Conservation (phyloP, 768 basidiomycete genomes). For the Lepiota venenata region DNA sequence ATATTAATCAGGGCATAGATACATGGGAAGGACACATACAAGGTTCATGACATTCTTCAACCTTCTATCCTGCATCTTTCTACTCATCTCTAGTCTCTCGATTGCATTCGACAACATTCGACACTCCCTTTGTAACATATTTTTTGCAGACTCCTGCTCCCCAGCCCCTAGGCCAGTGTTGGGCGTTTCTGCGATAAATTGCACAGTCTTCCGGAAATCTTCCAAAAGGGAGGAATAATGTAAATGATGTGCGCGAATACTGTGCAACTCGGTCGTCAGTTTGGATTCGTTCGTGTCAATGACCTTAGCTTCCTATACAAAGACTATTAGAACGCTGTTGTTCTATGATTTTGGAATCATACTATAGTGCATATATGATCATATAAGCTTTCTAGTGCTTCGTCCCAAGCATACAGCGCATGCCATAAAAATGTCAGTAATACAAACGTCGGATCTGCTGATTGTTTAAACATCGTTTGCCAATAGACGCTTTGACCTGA, state of each 20-base stretch:
- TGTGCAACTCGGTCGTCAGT: conserved; percentile 46
- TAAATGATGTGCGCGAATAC: conserved; percentile 49
- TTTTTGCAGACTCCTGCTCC: conserved; percentile 3
- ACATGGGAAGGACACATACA: conserved; percentile 19
- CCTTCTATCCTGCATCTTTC: conserved; percentile 31
- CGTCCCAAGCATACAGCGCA: conserved; percentile 59
- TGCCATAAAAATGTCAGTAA: conserved; percentile 56
- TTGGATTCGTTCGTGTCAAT: conserved; percentile 34
- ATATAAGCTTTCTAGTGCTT: conserved; percentile 52
- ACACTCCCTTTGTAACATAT: conserved; percentile 34
- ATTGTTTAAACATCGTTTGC: conserved; percentile 35
- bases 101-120: conserved; percentile 40
- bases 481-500: conserved; percentile 44
- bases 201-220: conserved; percentile 43
- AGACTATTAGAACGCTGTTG: background rate
- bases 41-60: conserved; percentile 42
- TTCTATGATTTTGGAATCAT: conserved; percentile 11
- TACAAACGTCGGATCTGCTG: conserved; percentile 52
- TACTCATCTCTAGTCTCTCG: conserved; percentile 33
- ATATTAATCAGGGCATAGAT: background rate
- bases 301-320: conserved; percentile 41
- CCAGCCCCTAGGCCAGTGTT: conserved; percentile 35
- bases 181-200: conserved; percentile 37
- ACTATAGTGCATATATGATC: conserved; percentile 47
- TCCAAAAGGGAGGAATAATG: conserved; percentile 46